Evolutionary conservation across 768 basidiomycete genomes (phyloP).

Genomic region (Saitozyma podzolica): DNA sequence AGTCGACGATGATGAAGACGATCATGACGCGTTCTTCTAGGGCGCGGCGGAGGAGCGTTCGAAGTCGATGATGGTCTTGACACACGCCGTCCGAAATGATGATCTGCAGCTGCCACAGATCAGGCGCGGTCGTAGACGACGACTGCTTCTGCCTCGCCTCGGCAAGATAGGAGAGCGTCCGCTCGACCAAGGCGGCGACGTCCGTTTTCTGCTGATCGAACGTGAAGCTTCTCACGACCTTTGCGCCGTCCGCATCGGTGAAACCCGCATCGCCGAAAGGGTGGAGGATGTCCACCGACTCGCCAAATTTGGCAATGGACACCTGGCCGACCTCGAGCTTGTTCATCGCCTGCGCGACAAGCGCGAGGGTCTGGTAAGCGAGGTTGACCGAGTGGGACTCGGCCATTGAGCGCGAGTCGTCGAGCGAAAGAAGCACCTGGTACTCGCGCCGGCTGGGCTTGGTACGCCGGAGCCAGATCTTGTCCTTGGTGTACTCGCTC

Average conservation of each 20-base stretch:
- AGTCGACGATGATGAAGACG: constrained; percentile 93
- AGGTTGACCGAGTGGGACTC: constrained; percentile 88
- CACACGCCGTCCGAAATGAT: constrained; percentile 99
- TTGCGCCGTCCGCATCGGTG: constrained; percentile 74
- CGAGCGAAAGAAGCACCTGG: constrained; percentile 88
- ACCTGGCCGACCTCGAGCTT: constrained; percentile 95
- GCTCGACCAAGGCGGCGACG: constrained; percentile 76
- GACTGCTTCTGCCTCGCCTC: constrained; percentile 73
- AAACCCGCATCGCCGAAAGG: constrained; percentile 73
- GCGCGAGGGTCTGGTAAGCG: constrained; percentile 86
- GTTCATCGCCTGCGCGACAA: constrained; percentile 85
- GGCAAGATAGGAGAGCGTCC: constrained; percentile 71
- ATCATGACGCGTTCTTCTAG: constrained; percentile 89
- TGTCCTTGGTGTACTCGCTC: constrained; percentile 98
- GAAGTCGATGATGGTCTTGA: constrained; percentile 85
- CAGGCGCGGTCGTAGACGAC: constrained; percentile 62
- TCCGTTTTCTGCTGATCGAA: constrained; percentile 90
- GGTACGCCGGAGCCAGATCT: constrained; percentile 95
- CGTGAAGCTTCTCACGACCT: constrained; percentile 77
- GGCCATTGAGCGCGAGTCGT: constrained; percentile 96
- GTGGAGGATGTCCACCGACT: constrained; percentile 81
- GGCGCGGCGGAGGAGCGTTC: constrained; percentile 75
- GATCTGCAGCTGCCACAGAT: constrained; percentile 96
- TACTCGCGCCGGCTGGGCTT: constrained; percentile 92
- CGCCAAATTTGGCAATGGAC: constrained; percentile 85